A percentile compares a stretch with the other conserved stretches of the same genome.
Conservation (phyloP, 2,329 filamentous ascomycete genomes). For the Tetracladium maxilliforme region DNA sequence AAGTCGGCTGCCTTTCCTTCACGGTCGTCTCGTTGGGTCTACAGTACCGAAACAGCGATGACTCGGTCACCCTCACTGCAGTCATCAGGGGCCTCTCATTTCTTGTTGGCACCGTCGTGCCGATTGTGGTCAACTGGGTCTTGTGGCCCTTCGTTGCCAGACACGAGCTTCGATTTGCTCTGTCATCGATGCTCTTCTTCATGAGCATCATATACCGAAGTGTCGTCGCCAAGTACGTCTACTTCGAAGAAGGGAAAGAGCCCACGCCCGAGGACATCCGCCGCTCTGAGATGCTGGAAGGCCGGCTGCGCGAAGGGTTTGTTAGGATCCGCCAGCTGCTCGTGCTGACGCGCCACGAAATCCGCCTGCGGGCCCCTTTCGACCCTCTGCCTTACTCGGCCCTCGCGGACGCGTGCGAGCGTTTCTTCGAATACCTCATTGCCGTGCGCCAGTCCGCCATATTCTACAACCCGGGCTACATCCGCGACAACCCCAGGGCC, state of each 20-base stretch:
- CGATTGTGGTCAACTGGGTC: conserved; percentile 41
- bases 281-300: conserved; percentile 41
- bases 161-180: conserved; percentile 38
- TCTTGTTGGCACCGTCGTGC: conserved; percentile 34
- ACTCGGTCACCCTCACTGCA: conserved; percentile 23
- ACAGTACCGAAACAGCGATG: conserved; percentile 8
- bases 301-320: conserved; percentile 43
- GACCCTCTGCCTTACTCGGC: conserved; percentile 39
- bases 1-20: conserved; percentile 42
- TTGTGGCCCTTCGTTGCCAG: conserved; percentile 47
- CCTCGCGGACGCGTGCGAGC: conserved; percentile 38
- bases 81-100: conserved; percentile 33
- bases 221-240: conserved; percentile 40
- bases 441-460: conserved; percentile 40
- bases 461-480: conserved; percentile 38
- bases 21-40: conserved; percentile 34
- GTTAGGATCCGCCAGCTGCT: conserved; percentile 40
- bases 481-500: conserved; percentile 32
- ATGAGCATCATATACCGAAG: conserved; percentile 38
- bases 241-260: conserved; percentile 37
- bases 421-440: conserved; percentile 44
- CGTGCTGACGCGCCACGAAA: conserved; percentile 41
- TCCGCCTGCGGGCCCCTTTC: conserved; percentile 41
- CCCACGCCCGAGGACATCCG: conserved; percentile 34
- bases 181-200: conserved; percentile 42